Evolutionary conservation across 148 eudicot species (phyloP).

Genomic region (Drosera capensis): DNA sequence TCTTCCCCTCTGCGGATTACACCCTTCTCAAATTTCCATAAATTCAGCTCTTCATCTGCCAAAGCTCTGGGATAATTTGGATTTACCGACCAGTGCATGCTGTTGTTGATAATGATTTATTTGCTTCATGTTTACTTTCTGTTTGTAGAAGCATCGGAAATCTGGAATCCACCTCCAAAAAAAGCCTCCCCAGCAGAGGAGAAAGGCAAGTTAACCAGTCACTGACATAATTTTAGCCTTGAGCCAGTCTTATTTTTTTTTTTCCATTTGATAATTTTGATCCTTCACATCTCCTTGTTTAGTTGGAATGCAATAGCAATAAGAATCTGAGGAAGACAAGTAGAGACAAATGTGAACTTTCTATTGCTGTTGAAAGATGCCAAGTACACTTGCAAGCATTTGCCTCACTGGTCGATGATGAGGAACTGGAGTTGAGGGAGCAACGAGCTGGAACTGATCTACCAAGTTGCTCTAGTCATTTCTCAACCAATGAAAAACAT

Average conservation of each 20-base stretch:
- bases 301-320: constrained; percentile 29
- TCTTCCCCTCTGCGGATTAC: neutral
- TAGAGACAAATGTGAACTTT: constrained; percentile 57
- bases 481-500: constrained; percentile 37
- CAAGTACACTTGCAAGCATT: constrained; percentile 31
- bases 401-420: constrained; percentile 57
- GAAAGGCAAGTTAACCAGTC: constrained; percentile 29
- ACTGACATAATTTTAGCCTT: constrained; percentile 4
- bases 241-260: neutral
- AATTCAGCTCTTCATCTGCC: too few species aligned
- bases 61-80: too few species aligned
- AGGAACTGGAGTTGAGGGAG: constrained; percentile 80
- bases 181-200: constrained; percentile 28
- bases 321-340: constrained; percentile 30
- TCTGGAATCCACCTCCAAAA: constrained; percentile 32
- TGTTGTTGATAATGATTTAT: neutral
- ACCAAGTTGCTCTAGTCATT: constrained; percentile 55
- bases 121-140: constrained; percentile 1
- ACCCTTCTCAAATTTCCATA: too few species aligned
- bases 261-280: too few species aligned
- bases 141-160: constrained; percentile 26
- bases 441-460: constrained; percentile 64
- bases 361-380: constrained; percentile 24
- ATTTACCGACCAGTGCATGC: neutral
- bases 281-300: too few species aligned